phyloP scores from a whole-genome alignment of 441 rosid genomes.

The Theobroma grandiflorum region DNA sequence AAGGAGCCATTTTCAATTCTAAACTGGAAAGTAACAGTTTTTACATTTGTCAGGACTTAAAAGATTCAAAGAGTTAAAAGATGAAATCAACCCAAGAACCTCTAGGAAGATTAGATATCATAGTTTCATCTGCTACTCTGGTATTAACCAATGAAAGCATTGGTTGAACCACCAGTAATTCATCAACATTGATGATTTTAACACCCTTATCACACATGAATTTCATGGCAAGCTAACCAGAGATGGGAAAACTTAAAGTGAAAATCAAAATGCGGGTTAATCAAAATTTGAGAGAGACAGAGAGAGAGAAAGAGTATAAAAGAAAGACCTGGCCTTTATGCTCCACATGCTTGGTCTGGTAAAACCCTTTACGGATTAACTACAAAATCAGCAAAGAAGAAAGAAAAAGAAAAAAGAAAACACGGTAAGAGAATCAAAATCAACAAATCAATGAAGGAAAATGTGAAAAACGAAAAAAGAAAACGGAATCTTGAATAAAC shows the following conservation, averaged over 20 bases:
- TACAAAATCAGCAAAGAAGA: slow-evolving; percentile 34
- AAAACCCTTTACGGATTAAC: slow-evolving; percentile 84
- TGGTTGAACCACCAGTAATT: background rate
- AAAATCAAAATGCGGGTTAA: background rate
- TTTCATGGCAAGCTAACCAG: slow-evolving; percentile 4
- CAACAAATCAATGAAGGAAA: background rate
- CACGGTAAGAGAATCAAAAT: background rate
- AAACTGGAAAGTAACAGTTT: background rate
- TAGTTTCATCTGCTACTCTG: background rate
- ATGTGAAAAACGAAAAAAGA: background rate
- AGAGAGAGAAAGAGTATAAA: background rate
- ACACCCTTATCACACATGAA: background rate
- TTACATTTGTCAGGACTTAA: background rate
- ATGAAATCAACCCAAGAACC: background rate
- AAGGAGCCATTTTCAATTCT: slow-evolving; percentile 6
- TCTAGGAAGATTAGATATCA: background rate
- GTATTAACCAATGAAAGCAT: background rate
- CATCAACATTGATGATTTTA: background rate
- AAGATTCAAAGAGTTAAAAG: background rate
- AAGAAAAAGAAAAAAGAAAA: background rate
- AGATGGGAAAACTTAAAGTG: background rate
- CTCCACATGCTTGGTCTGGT: slow-evolving; percentile 87
- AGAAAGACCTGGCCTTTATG: slow-evolving; percentile 83
- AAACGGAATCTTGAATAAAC: slow-evolving; percentile 37
- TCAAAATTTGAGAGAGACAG: background rate